phyloP scores from a whole-genome alignment of 2,329 filamentous ascomycete genomes.

The Myriosclerotinia scirpicola region DNA sequence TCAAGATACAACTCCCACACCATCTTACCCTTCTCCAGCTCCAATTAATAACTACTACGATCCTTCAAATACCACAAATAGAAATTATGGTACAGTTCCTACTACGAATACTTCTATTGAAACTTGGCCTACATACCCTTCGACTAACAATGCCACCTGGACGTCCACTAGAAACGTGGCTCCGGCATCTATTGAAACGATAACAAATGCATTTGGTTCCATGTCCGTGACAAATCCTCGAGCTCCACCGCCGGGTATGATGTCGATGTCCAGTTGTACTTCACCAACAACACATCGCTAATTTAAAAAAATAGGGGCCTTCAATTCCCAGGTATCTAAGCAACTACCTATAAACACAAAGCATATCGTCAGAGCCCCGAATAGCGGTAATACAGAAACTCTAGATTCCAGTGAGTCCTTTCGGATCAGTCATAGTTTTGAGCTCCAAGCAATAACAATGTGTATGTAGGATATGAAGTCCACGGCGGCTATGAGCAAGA shows the following conservation, averaged over 20 bases:
- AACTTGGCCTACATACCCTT: not conserved
- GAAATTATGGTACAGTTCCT: not conserved
- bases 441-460: not conserved
- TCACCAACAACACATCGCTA: not conserved
- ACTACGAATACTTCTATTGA: not conserved
- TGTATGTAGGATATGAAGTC: not conserved
- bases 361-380: not conserved
- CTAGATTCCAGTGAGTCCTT: constrained; percentile 10
- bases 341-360: not conserved
- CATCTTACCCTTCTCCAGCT: not conserved
- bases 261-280: not conserved
- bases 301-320: not conserved
- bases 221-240: not conserved
- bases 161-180: not conserved
- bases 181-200: not conserved
- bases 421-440: not conserved
- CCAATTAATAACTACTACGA: not conserved
- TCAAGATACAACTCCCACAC: not conserved
- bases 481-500: not conserved
- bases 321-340: not conserved
- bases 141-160: not conserved
- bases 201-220: not conserved
- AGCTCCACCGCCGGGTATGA: not conserved
- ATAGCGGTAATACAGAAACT: not conserved
- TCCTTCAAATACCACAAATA: not conserved